phyloP scores from a whole-genome alignment of 73 alveolate genomes.

The Tetrahymena borealis region DNA sequence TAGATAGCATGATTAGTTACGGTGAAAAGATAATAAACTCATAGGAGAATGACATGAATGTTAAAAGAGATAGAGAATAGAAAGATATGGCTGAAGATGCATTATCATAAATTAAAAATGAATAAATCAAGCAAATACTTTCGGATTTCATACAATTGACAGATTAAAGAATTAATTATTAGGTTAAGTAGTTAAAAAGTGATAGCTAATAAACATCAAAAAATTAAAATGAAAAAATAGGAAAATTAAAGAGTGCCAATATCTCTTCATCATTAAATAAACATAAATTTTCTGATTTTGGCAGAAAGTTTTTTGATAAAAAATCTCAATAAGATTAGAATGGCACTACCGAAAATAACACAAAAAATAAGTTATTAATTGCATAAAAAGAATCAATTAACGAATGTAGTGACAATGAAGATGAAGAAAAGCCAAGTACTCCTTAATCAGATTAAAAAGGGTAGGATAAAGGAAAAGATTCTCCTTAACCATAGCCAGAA shows the following conservation, averaged over 20 bases:
- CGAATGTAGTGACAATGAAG: background rate
- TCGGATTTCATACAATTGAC: background rate
- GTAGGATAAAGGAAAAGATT: background rate
- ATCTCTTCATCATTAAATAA: background rate
- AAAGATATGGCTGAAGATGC: slow-evolving; percentile 2
- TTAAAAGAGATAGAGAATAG: background rate
- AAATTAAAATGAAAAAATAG: background rate
- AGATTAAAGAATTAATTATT: background rate
- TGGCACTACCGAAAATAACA: background rate
- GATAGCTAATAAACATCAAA: background rate
- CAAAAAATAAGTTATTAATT: background rate
- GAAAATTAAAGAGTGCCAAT: background rate
- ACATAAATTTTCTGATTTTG: background rate
- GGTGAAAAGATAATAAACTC: background rate
- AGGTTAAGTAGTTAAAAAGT: background rate
- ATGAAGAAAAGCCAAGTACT: no score
- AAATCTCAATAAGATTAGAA: background rate
- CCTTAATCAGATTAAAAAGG: background rate
- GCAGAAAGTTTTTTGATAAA: background rate
- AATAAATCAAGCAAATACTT: background rate
- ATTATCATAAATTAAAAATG: background rate
- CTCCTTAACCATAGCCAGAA: background rate
- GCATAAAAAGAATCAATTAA: background rate
- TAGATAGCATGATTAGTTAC: background rate
- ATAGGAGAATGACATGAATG: background rate